phyloP scores from a whole-genome alignment of 768 basidiomycete genomes.

The Rhodosporidiobolus sp. region DNA sequence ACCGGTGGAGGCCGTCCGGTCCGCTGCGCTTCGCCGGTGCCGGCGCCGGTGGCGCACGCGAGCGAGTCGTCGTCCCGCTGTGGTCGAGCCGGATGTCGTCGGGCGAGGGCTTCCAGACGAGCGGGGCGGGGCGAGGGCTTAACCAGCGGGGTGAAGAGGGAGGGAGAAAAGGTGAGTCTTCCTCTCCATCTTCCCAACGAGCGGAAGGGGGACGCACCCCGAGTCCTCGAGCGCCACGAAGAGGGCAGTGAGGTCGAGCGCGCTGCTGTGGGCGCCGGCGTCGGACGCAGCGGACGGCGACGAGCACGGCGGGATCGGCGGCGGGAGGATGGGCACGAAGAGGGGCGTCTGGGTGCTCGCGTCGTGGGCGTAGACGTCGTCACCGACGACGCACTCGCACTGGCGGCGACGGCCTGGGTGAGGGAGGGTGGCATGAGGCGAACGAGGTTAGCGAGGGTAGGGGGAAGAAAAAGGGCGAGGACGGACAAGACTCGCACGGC shows the following conservation, averaged over 20 bases:
- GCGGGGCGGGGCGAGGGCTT: conserved; percentile 14
- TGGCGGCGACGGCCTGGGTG: background rate
- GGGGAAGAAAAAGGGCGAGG: background rate
- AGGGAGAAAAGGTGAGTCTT: background rate
- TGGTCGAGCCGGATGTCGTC: background rate
- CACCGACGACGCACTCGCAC: background rate
- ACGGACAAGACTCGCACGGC: background rate
- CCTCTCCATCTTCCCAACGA: background rate
- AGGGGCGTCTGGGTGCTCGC: background rate
- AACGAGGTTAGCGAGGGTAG: background rate
- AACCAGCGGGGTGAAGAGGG: background rate
- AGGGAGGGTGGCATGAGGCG: no score
- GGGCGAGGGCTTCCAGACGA: conserved; percentile 5
- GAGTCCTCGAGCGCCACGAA: background rate
- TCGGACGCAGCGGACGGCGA: background rate
- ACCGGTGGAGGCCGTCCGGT: no score
- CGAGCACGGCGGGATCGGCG: background rate
- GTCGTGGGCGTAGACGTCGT: conserved; percentile 3
- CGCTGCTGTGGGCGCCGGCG: background rate
- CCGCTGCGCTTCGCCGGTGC: background rate
- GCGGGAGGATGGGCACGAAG: conserved; percentile 13
- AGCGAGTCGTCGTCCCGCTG: background rate
- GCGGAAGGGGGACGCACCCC: background rate
- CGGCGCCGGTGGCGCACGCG: background rate
- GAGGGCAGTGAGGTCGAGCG: background rate